Evolutionary conservation across 495 filamentous ascomycete genomes (phyloP).

Genomic region (Neurospora sp.): DNA sequence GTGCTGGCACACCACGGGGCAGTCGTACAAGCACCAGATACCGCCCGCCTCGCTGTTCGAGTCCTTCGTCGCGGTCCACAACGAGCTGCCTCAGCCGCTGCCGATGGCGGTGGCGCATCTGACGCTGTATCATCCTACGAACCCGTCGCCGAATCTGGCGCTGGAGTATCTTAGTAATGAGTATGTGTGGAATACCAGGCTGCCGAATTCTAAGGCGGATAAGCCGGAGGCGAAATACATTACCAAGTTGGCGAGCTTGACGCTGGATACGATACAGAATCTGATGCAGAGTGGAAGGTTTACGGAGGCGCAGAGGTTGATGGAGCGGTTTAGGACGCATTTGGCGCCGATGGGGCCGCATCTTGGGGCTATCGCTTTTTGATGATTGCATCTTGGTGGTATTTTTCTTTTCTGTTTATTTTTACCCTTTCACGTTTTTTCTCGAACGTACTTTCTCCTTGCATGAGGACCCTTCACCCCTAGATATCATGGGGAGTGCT

Average conservation of each 20-base stretch:
- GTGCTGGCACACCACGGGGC: conserved; percentile 25
- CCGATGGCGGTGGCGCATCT: conserved; percentile 27
- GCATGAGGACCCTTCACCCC: neutral
- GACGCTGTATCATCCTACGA: conserved; percentile 31
- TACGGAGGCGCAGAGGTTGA: conserved; percentile 9
- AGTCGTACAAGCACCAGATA: conserved; percentile 16
- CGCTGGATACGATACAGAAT: conserved; percentile 19
- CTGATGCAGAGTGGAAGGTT: conserved; percentile 9
- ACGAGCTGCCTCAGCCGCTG: conserved; percentile 3
- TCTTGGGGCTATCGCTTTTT: neutral
- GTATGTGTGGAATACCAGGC: neutral
- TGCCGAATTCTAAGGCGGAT: neutral
- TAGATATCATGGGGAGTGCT: neutral
- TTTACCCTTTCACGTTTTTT: neutral
- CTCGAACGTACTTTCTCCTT: neutral
- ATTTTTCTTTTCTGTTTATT: neutral
- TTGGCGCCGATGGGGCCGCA: neutral
- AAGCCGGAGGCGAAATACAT: neutral
- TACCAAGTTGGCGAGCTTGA: conserved; percentile 7
- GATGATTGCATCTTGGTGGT: neutral
- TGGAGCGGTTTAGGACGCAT: conserved; percentile 7
- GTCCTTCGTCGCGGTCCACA: conserved; percentile 24
- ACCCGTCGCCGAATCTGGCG: conserved; percentile 26
- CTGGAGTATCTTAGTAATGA: conserved; percentile 17
- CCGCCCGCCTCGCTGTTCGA: conserved; percentile 30